Evolutionary conservation across 805 yeast species (phyloP), one percentile per base, ranked within the genome.

Genomic region (Saccharomycopsis guyanensis): DNA sequence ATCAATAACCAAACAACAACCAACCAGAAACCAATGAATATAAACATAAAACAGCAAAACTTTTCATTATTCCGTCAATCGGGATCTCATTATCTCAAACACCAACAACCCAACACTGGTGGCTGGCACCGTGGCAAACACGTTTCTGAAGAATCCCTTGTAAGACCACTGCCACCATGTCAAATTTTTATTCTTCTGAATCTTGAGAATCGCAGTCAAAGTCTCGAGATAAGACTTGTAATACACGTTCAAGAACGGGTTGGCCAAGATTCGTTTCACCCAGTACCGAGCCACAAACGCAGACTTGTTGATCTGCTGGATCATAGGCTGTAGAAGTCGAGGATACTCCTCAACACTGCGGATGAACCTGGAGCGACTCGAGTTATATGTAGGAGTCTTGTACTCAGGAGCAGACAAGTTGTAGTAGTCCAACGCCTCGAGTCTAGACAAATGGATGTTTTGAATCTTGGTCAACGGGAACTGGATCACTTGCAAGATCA

Each of bases 41-140:
- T n/a, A n/a, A n/a, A n/a, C n/a, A n/a, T n/a, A n/a, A n/a, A n/a
- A n/a, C n/a, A n/a, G n/a, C n/a, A n/a, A n/a, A n/a, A n/a, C n/a
- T n/a, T n/a, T n/a, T 10, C 29, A 25, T 10, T 25, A 31, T 10
- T 25, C 29, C 10, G 40, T 43, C 15, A 66, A 47, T 35, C 57
- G 63, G 10, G 57, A 68, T 59, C 97, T 70, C 72, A 86, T 72
- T 18, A 86, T 80, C 62, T 91, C 97, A 61, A 91, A 78, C 13
- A 86, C 86, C 40, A 91, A 66, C 33, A 91, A 67, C 0, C 96
- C 96, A 36, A 87, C 75, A 36, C 94, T 83, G 1, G 96, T 86
- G 2, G 95, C 86, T 1, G 97, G 97, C 38, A 89, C 76, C 1
- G 85, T 78, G 0, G 86, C 73, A 40, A 85, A 57, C 0, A 95